phyloP scores from a whole-genome alignment of 1,139 yeast genomes.

The Hyphopichia pseudoburtonii region DNA sequence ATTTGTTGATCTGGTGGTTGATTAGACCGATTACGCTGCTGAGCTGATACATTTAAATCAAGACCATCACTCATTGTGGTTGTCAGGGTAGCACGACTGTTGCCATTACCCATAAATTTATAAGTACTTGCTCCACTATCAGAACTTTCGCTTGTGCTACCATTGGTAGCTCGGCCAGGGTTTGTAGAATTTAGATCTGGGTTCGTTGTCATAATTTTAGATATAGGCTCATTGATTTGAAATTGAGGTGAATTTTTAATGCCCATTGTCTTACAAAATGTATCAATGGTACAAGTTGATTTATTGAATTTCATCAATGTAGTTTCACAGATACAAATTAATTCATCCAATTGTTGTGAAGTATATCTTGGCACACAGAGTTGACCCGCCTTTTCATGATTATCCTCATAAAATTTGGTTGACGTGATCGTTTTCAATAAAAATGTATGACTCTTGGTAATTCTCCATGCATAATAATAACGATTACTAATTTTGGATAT shows the following conservation, averaged over 20 bases:
- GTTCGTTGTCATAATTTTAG: too few relatives aligned
- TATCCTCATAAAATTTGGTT: constrained; percentile 29
- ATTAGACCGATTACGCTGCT: too few relatives aligned
- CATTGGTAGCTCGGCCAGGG: too few relatives aligned
- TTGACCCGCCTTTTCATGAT: constrained; percentile 12
- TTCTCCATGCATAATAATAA: constrained; percentile 48
- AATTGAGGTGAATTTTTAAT: not conserved
- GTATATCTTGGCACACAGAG: constrained; percentile 14
- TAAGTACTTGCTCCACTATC: not conserved
- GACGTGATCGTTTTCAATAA: constrained; percentile 28
- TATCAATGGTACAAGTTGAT: constrained; percentile 1
- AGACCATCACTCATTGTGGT: too few relatives aligned
- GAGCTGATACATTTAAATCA: too few relatives aligned
- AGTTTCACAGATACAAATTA: constrained; percentile 27
- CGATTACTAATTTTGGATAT: constrained; percentile 41
- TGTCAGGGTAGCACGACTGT: too few relatives aligned
- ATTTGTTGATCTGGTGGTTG: too few relatives aligned
- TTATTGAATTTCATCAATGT: constrained; percentile 21
- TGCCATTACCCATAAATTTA: too few relatives aligned
- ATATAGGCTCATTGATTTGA: too few relatives aligned
- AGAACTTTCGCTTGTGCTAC: not conserved
- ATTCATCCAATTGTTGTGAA: constrained; percentile 26
- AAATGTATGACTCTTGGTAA: constrained; percentile 43
- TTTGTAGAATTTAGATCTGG: too few relatives aligned
- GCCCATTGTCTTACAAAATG: not conserved